Percentiles rank a stretch among this genome's conserved stretches.
phyloP scores from a whole-genome alignment of 164 flowering plant genomes.

The Amborella trichopoda region DNA sequence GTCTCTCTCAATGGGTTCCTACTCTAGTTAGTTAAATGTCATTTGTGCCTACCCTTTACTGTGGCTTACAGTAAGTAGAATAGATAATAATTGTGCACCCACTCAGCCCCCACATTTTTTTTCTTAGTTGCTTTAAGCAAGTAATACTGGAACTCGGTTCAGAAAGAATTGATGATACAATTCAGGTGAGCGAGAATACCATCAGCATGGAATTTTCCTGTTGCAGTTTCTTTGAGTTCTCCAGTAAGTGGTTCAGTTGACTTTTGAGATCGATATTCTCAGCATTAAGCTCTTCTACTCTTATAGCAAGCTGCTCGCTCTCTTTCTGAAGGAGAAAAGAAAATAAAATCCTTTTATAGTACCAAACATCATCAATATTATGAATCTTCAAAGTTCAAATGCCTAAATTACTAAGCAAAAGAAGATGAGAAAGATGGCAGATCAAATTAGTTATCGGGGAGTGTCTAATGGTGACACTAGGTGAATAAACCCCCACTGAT shows the following conservation, averaged over 20 bases:
- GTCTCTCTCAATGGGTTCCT: not conserved
- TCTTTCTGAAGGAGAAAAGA: constrained; percentile 51
- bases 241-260: constrained; percentile 43
- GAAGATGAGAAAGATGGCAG: too few relatives aligned
- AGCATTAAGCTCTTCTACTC: constrained; percentile 51
- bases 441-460: too few relatives aligned
- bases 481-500: too few relatives aligned
- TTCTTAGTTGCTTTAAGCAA: not conserved
- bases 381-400: too few relatives aligned
- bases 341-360: too few relatives aligned
- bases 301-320: constrained; percentile 66
- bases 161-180: not conserved
- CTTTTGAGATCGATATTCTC: constrained; percentile 65
- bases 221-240: constrained; percentile 53
- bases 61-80: not conserved
- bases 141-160: not conserved
- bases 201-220: constrained; percentile 46
- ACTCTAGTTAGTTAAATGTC: not conserved
- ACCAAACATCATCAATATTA: too few relatives aligned
- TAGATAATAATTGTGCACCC: not conserved
- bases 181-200: constrained; percentile 26
- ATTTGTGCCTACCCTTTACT: not conserved
- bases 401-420: too few relatives aligned
- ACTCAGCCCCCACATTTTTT: not conserved
- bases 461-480: too few relatives aligned